Evolutionary conservation across 169 alveolate genomes (phyloP).

Genomic region (Condylostoma magnum): DNA sequence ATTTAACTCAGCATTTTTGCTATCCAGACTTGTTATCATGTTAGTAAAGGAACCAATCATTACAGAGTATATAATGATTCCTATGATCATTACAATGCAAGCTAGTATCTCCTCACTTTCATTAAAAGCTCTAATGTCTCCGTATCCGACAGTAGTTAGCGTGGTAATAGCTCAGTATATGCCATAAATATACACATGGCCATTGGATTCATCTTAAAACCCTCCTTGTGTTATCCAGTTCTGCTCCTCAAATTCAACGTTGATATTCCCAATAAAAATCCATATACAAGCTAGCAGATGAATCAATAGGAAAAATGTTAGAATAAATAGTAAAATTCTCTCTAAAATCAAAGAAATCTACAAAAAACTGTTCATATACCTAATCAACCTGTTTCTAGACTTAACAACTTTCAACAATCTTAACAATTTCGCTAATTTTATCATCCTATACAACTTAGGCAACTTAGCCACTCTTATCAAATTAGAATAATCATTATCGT

Average conservation of each 20-base stretch:
- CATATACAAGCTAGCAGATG: constrained; percentile 52
- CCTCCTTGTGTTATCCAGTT: neutral
- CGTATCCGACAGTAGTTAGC: constrained; percentile 31
- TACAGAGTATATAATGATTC: constrained; percentile 19
- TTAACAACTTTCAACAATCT: constrained; percentile 48
- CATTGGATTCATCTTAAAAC: neutral
- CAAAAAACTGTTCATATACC: constrained; percentile 34
- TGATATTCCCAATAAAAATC: constrained; percentile 20
- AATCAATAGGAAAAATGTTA: constrained; percentile 29
- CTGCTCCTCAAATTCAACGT: neutral
- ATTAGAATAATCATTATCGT: constrained; percentile 19
- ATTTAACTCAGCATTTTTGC: neutral
- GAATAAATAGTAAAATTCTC: constrained; percentile 36
- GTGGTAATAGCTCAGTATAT: constrained; percentile 25
- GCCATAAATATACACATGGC: neutral
- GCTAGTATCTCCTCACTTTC: neutral
- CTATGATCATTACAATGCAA: constrained; percentile 1
- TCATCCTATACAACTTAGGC: constrained; percentile 38
- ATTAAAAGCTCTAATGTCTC: constrained; percentile 15
- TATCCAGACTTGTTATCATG: neutral
- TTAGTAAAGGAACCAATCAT: constrained; percentile 1
- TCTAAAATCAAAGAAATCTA: constrained; percentile 27
- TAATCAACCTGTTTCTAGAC: constrained; percentile 33
- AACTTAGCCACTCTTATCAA: constrained; percentile 41
- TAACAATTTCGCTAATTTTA: constrained; percentile 35